phyloP scores from a whole-genome alignment of 1,139 yeast genomes.

The Citeromyces hawaiiensis region DNA sequence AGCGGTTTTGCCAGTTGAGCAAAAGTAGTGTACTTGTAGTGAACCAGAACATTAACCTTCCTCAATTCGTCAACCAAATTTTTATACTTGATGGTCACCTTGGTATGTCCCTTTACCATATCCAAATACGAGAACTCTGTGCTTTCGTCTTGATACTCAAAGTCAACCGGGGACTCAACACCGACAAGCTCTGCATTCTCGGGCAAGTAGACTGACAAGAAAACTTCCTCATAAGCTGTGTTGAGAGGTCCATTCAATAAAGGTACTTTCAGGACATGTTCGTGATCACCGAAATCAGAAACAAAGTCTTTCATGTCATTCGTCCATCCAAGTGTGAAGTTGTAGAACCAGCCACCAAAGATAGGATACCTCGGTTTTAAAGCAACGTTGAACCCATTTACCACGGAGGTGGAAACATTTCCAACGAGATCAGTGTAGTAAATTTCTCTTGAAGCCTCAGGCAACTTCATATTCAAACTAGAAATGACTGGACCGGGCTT shows the following conservation, averaged over 20 bases:
- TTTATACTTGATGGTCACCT: slow-evolving; percentile 45
- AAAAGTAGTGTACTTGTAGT: slow-evolving; percentile 44
- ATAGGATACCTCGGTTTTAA: slow-evolving; percentile 84
- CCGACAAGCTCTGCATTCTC: slow-evolving; percentile 67
- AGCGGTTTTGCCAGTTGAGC: slow-evolving; percentile 54
- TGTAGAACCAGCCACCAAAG: slow-evolving; percentile 94
- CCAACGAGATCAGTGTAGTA: slow-evolving; percentile 88
- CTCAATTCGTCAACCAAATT: slow-evolving; percentile 65
- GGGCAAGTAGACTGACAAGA: slow-evolving; percentile 62
- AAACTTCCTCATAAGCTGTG: slow-evolving; percentile 49
- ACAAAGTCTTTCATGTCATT: slow-evolving; percentile 41
- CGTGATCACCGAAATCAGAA: slow-evolving; percentile 15
- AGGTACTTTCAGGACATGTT: slow-evolving; percentile 56
- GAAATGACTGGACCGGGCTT: slow-evolving; percentile 35
- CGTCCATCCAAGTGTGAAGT: slow-evolving; percentile 92
- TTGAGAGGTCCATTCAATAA: slow-evolving; percentile 62
- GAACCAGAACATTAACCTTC: slow-evolving; percentile 40
- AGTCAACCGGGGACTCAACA: slow-evolving; percentile 43
- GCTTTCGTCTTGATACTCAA: slow-evolving; percentile 20
- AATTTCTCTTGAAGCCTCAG: slow-evolving; percentile 27
- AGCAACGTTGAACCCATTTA: slow-evolving; percentile 32
- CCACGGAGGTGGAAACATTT: slow-evolving; percentile 73
- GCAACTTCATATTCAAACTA: slow-evolving; percentile 41
- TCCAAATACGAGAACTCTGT: slow-evolving; percentile 62
- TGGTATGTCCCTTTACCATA: slow-evolving; percentile 65